Conservation (phyloP, 768 basidiomycete species). For the Leccinum broughii region DNA sequence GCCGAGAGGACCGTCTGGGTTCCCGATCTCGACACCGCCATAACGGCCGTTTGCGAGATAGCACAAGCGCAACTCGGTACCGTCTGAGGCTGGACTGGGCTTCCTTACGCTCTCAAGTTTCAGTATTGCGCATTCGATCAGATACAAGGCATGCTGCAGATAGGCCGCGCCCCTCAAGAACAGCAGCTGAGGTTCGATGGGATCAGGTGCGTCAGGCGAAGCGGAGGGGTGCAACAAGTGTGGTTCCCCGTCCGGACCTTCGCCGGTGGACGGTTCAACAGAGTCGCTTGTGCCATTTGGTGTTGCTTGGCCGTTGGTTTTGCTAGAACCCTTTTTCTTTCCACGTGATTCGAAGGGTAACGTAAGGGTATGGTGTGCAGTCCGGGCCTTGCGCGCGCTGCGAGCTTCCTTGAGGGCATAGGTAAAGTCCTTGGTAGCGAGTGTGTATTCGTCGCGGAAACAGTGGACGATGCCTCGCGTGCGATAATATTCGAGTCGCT, state of each 20-base stretch:
- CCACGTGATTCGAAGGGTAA: conserved; percentile 39
- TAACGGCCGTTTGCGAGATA: conserved; percentile 74
- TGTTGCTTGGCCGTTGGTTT: conserved; percentile 64
- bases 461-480: conserved; percentile 90
- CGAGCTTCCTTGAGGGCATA: conserved; percentile 78
- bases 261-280: conserved; percentile 40
- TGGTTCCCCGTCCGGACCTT: conserved; percentile 51
- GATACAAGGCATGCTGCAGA: conserved; percentile 72
- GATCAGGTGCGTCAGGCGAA: conserved; percentile 77
- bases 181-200: conserved; percentile 80
- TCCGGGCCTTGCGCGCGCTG: conserved; percentile 62
- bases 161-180: conserved; percentile 85
- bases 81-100: conserved; percentile 52
- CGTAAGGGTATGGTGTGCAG: conserved; percentile 49
- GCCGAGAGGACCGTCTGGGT: conserved; percentile 78
- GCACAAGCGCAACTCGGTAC: conserved; percentile 74
- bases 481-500: conserved; percentile 80
- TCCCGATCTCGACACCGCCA: conserved; percentile 84
- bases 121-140: conserved; percentile 74
- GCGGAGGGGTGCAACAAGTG: conserved; percentile 68
- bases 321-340: conserved; percentile 49
- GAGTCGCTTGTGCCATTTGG: conserved; percentile 61
- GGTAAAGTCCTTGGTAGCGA: conserved; percentile 80
- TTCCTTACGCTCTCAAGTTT: conserved; percentile 69
- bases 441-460: conserved; percentile 79